Base-by-base conservation (phyloP, 306 rosid genomes). In the Lablab purpureus region DNA sequence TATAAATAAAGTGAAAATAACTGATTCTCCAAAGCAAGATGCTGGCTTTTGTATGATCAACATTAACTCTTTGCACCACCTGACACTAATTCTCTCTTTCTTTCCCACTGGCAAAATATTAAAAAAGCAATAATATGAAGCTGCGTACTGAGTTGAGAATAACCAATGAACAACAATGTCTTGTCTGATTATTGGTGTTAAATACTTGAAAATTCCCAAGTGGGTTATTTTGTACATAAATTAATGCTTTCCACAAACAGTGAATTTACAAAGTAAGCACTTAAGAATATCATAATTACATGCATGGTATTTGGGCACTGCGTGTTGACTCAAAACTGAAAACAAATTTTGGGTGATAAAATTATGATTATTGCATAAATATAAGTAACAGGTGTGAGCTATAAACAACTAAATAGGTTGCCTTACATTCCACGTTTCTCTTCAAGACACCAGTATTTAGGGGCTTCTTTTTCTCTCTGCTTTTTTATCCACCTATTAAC, bases 381-480 rank as follows among this genome's bases (percentile, higher is more conserved):
- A 41, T 10, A 12, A 43, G 55, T 68, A 64, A 34, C 80, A 68
- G 71, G 49, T 74, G 81, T 40, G 80, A 79, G 79, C 73, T 54
- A 67, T 73, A 89, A 69, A 85, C 66, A 80, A 73, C 90, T 83
- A 54, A 86, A 79, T 67, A 47, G 82, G 89, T 87, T 89, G 84
- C 80, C 87, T 92, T 90, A 80, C 72, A 78, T 80, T 45, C 86
- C 96, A 92, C 97, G 96, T 90, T 88, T 90, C 81, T 74, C 69
- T 71, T 73, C 77, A 55, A 4, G 50, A 3, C 56, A 46, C 85
- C 78, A 79, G 80, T 89, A 86, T 87, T 89, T 85, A 87, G 80
- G 83, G 81, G 41, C 78, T 36, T 65, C 87, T 76, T 84, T 82
- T 84, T 76, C 87, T 81, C 81, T 19, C 60, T 74, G 67, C 83